phyloP scores from a whole-genome alignment of 257 asterid species.

The Nicotiana otophora region DNA sequence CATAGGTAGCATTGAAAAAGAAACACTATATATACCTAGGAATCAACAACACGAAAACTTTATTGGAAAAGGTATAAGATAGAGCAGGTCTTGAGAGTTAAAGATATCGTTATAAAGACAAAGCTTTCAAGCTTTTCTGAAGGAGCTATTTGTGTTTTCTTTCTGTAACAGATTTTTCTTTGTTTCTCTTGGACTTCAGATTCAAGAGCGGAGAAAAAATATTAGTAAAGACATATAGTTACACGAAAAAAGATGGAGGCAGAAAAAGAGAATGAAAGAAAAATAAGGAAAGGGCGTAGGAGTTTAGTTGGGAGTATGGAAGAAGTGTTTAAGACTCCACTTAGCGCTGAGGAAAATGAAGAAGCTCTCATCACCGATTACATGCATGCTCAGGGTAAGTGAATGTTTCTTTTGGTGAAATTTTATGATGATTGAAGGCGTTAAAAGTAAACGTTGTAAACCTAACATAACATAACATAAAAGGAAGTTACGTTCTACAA shows the following conservation, averaged over 20 bases:
- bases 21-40: not conserved
- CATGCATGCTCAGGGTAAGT: conserved; percentile 38
- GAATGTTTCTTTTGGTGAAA: not conserved
- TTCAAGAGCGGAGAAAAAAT: not conserved
- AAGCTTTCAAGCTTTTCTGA: not conserved
- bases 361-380: conserved; percentile 55
- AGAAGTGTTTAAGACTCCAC: not conserved
- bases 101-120: not conserved
- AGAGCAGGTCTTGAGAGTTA: not conserved
- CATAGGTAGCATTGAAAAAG: not conserved
- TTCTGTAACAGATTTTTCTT: not conserved
- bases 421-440: not conserved
- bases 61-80: not conserved
- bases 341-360: too few relatives aligned
- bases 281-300: not conserved
- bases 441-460: not conserved
- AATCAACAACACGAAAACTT: not conserved
- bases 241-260: not conserved
- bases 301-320: not conserved
- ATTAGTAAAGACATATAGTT: too few relatives aligned
- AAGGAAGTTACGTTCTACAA: not conserved
- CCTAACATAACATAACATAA: not conserved
- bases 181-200: not conserved
- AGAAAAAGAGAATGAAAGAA: not conserved
- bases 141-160: not conserved